phyloP scores from a whole-genome alignment of 345 rosid species.

The Pelargonium nanum region DNA sequence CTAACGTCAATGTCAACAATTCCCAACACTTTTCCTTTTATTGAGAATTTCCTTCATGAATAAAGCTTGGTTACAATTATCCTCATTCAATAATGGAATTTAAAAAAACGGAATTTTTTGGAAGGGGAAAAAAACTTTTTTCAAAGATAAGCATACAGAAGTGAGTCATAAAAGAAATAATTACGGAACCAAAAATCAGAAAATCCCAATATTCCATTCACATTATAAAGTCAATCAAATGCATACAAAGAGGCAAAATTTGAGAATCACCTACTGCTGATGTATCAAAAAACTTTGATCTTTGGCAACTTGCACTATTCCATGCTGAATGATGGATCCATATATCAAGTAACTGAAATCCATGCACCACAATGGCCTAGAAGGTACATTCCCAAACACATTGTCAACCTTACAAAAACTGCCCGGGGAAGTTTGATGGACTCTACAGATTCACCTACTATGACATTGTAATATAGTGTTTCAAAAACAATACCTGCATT shows the following conservation, averaged over 20 bases:
- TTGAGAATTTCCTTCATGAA: too few relatives aligned
- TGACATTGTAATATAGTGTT: neutral
- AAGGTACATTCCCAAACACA: constrained; percentile 5
- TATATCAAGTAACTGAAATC: constrained; percentile 84
- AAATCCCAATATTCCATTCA: neutral
- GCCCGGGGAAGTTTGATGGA: neutral
- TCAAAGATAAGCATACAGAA: too few relatives aligned
- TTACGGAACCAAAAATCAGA: neutral
- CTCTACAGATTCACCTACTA: neutral
- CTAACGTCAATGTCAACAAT: too few relatives aligned
- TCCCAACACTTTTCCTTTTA: too few relatives aligned
- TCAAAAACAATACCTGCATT: constrained; percentile 38
- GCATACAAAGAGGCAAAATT: neutral
- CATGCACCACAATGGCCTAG: constrained; percentile 85
- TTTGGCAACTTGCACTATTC: constrained; percentile 41
- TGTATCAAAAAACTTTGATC: constrained; percentile 51
- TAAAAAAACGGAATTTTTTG: too few relatives aligned
- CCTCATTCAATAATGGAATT: too few relatives aligned
- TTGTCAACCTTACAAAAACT: neutral
- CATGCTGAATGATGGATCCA: constrained; percentile 73
- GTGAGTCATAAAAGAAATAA: neutral
- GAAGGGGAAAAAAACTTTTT: too few relatives aligned
- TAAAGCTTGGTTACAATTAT: too few relatives aligned
- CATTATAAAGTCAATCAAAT: neutral
- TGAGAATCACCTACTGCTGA: constrained; percentile 50